Conservation (phyloP, 352 stramenopile species). For the Peronospora tabacina region DNA sequence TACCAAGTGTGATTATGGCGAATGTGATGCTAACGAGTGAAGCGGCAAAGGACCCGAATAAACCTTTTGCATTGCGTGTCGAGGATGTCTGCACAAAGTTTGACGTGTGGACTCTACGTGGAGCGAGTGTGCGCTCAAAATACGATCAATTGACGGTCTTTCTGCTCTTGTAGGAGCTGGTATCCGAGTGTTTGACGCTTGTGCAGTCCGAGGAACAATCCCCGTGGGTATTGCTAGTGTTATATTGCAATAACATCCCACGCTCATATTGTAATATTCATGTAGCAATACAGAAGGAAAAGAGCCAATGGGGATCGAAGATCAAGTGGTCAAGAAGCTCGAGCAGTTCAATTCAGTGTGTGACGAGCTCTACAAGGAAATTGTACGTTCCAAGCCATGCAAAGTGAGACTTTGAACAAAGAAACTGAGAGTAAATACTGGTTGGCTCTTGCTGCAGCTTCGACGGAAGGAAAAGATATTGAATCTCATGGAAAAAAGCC, state of each 20-base stretch:
- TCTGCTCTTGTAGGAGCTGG: conserved; percentile 42
- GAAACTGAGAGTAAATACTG: conserved; percentile 4
- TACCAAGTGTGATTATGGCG: conserved; percentile 51
- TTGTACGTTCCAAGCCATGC: conserved; percentile 32
- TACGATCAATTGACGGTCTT: conserved; percentile 9
- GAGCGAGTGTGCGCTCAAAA: background rate
- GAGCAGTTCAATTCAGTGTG: conserved; percentile 86
- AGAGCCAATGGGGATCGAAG: conserved; percentile 37
- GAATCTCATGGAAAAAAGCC: conserved; percentile 79
- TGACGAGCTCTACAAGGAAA: conserved; percentile 85
- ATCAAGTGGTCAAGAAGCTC: conserved; percentile 81
- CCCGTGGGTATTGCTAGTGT: conserved; percentile 28
- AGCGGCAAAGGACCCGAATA: conserved; percentile 84
- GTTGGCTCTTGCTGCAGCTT: conserved; percentile 33
- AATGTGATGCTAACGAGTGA: conserved; percentile 86
- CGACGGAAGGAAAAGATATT: conserved; percentile 76
- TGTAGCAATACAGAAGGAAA: conserved; percentile 27
- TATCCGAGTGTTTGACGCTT: conserved; percentile 65
- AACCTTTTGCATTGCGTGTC: conserved; percentile 77
- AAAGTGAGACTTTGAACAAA: background rate
- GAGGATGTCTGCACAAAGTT: conserved; percentile 83
- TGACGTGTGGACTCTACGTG: conserved; percentile 34
- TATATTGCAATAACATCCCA: background rate
- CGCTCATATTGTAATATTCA: background rate
- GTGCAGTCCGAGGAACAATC: conserved; percentile 72